phyloP scores from a whole-genome alignment of 1,139 yeast genomes.

The Casaregolazyma lundiana region DNA sequence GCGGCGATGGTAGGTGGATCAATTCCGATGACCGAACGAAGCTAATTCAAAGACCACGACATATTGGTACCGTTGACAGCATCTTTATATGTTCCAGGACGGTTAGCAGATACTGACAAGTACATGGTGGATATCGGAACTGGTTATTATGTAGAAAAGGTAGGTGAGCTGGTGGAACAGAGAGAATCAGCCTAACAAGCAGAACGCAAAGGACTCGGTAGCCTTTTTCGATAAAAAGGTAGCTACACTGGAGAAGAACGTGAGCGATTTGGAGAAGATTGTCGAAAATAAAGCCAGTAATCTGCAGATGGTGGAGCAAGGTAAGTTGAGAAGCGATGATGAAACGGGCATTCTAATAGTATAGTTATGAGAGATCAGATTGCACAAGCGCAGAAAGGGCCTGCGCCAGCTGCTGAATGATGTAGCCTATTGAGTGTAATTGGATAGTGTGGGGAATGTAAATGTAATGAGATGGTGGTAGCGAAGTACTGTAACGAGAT shows the following conservation, averaged over 20 bases:
- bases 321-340: constrained; percentile 16
- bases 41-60: constrained; percentile 35
- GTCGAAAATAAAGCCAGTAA: constrained; percentile 39
- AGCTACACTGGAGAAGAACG: constrained; percentile 65
- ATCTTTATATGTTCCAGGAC: constrained; percentile 87
- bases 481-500: too few species aligned
- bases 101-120: constrained; percentile 53
- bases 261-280: constrained; percentile 67
- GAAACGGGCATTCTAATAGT: not conserved
- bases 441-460: too few species aligned
- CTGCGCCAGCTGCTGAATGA: not conserved
- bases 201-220: constrained; percentile 50
- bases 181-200: not conserved
- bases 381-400: constrained; percentile 12
- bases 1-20: constrained; percentile 35
- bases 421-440: too few species aligned
- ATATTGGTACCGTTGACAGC: constrained; percentile 84
- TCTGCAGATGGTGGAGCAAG: constrained; percentile 32
- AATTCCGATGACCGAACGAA: too few species aligned
- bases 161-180: constrained; percentile 12
- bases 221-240: constrained; percentile 72
- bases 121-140: constrained; percentile 95
- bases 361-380: constrained; percentile 13
- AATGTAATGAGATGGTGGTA: too few species aligned
- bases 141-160: constrained; percentile 86